Percentiles rank a stretch among this genome's conserved stretches.
Conservation (phyloP, 805 yeast species). For the Wickerhamiella bombiphila region DNA sequence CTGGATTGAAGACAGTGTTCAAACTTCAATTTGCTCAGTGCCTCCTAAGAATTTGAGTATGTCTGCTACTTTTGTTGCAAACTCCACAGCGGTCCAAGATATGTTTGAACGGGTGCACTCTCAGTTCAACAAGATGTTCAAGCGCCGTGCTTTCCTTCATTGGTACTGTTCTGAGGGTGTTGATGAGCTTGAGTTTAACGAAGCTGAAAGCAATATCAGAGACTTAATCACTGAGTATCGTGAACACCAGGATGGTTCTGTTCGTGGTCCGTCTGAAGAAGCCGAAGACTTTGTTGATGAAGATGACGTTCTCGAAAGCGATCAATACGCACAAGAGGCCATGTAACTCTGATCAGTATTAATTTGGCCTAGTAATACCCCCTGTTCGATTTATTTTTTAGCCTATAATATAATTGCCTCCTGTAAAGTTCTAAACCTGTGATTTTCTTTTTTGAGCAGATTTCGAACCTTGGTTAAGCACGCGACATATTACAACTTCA, state of each 20-base stretch:
- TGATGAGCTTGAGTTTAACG: slow-evolving; percentile 91
- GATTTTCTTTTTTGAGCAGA: neutral
- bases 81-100: slow-evolving; percentile 88
- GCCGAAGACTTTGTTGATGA: neutral
- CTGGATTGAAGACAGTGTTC: slow-evolving; percentile 96
- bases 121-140: slow-evolving; percentile 86
- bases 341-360: no score
- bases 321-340: neutral
- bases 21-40: slow-evolving; percentile 85
- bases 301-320: neutral
- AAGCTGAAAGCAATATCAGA: slow-evolving; percentile 85
- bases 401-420: no score
- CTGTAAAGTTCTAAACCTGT: no score
- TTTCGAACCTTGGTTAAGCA: neutral
- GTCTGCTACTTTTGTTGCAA: slow-evolving; percentile 89
- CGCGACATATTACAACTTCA: slow-evolving; percentile 23
- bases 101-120: slow-evolving; percentile 80
- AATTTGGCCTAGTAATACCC: no score
- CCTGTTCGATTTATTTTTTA: no score
- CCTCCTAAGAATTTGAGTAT: slow-evolving; percentile 77
- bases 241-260: slow-evolving; percentile 81
- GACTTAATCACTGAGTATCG: slow-evolving; percentile 85
- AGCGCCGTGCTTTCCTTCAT: slow-evolving; percentile 87
- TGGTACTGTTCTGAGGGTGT: slow-evolving; percentile 95
- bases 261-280: neutral